Conservation (phyloP, 2,329 filamentous ascomycete species). For the Dothistroma septosporum region DNA sequence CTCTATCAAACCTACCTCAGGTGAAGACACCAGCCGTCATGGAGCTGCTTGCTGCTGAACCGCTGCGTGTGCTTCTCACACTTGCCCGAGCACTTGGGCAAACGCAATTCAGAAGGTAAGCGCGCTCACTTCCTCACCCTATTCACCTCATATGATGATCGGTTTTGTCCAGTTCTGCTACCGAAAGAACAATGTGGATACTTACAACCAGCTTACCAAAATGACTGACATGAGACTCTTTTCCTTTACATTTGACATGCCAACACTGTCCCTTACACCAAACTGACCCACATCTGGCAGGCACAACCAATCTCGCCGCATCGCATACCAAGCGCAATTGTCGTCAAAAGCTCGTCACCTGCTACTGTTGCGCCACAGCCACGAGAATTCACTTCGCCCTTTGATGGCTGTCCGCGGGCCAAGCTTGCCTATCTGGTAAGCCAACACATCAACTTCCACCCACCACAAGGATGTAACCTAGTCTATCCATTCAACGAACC, state of each 20-base stretch:
- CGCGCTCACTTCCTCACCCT: constrained; percentile 1
- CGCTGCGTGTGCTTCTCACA: neutral
- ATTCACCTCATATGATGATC: constrained; percentile 34
- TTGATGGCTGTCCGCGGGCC: too few species aligned
- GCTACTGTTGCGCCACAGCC: too few species aligned
- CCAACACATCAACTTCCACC: constrained; percentile 1
- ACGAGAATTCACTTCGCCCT: too few species aligned
- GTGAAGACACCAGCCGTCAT: constrained; percentile 1
- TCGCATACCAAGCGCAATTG: too few species aligned
- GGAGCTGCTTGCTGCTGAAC: neutral
- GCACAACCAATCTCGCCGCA: neutral
- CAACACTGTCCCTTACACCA: neutral
- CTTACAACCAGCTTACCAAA: constrained; percentile 37
- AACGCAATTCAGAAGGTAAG: constrained; percentile 17
- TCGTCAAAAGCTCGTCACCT: too few species aligned
- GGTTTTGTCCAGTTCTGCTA: constrained; percentile 42
- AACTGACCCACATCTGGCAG: constrained; percentile 1
- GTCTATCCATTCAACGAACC: constrained; percentile 42
- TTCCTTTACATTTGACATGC: neutral
- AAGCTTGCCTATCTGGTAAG: constrained; percentile 13
- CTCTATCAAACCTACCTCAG: neutral
- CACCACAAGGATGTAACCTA: constrained; percentile 36
- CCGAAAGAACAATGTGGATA: constrained; percentile 37
- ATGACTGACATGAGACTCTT: constrained; percentile 32
- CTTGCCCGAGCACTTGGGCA: neutral